Conservation (phyloP, 139 green algal genomes). For the Chlorella sp. region DNA sequence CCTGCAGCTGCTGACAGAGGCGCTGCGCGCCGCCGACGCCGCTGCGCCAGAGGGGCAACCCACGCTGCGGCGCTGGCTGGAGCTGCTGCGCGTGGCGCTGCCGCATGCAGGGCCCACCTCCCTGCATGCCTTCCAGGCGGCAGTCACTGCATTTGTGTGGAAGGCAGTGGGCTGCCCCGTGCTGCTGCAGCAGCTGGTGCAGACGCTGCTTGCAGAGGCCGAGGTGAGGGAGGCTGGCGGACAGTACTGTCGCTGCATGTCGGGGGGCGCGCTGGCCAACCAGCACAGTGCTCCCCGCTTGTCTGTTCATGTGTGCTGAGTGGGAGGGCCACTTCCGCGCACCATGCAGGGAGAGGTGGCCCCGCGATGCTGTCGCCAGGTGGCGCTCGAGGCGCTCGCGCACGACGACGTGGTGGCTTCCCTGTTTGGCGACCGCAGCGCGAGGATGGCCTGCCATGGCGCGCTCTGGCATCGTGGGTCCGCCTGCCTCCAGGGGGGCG, state of each 20-base stretch:
- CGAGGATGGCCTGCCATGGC: not conserved
- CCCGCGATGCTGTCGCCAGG: not conserved
- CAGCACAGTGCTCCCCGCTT: not conserved
- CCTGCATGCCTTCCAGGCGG: conserved; percentile 14
- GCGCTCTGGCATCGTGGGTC: conserved; percentile 17
- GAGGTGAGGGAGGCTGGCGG: not conserved
- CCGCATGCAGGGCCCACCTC: not conserved
- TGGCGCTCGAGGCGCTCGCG: conserved; percentile 5
- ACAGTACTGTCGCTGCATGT: not conserved
- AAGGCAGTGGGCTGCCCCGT: not conserved
- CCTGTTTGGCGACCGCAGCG: not conserved
- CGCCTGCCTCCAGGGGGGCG: not conserved
- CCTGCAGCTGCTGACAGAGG: not conserved
- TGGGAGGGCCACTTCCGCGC: too few species aligned
- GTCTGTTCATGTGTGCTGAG: too few species aligned
- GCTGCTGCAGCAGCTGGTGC: not conserved
- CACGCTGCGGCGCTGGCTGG: not conserved
- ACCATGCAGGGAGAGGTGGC: not conserved
- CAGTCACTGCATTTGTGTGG: conserved; percentile 12
- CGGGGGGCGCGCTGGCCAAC: not conserved
- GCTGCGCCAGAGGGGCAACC: not conserved
- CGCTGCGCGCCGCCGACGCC: not conserved
- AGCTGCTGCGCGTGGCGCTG: conserved; percentile 3
- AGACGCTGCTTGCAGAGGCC: conserved; percentile 11
- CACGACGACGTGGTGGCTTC: not conserved